These are phyloP conservation scores for Haplosporangium sp. DNA, from an alignment of 371 early-diverging fungal species.

Conservation along the genomic window DNA sequence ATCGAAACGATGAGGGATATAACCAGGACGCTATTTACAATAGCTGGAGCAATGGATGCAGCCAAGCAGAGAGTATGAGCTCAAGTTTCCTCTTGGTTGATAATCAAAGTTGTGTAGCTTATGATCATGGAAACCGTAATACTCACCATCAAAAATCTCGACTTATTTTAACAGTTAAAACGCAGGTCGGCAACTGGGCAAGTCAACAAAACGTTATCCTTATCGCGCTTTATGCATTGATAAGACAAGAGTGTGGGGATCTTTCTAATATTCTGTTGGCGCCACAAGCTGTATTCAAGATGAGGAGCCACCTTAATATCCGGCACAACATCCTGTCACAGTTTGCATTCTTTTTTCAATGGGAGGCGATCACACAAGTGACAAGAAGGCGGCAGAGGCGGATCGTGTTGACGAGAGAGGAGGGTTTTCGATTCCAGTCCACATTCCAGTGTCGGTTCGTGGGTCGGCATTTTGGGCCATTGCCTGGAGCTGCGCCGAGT, in stretches of 20 bases:
- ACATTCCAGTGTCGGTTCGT: slow-evolving; percentile 28
- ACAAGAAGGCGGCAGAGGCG: slow-evolving; percentile 23
- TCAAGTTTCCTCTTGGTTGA: too few relatives aligned
- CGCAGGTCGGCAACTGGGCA: slow-evolving; percentile 22
- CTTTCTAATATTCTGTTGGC: slow-evolving; percentile 15
- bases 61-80: slow-evolving; percentile 13
- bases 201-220: slow-evolving; percentile 42
- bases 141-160: not conserved
- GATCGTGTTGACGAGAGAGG: slow-evolving; percentile 5
- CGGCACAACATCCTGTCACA: slow-evolving; percentile 26
- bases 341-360: slow-evolving; percentile 47
- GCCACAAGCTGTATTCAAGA: slow-evolving; percentile 29
- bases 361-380: slow-evolving; percentile 39
- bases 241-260: slow-evolving; percentile 16
- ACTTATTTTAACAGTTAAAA: slow-evolving; percentile 15
- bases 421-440: slow-evolving; percentile 21
- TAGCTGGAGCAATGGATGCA: slow-evolving; percentile 18
- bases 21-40: slow-evolving; percentile 16
- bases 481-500: slow-evolving; percentile 14
- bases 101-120: too few relatives aligned
- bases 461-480: slow-evolving; percentile 16
- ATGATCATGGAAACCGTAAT: not conserved
- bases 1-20: slow-evolving; percentile 40
- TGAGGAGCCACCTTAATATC: slow-evolving; percentile 27
- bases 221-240: slow-evolving; percentile 22